Evolutionary conservation across 108 stramenopile genomes (phyloP), one percentile per base, ranked within the genome.

Genomic region (Aurantiochytrium sp.): DNA sequence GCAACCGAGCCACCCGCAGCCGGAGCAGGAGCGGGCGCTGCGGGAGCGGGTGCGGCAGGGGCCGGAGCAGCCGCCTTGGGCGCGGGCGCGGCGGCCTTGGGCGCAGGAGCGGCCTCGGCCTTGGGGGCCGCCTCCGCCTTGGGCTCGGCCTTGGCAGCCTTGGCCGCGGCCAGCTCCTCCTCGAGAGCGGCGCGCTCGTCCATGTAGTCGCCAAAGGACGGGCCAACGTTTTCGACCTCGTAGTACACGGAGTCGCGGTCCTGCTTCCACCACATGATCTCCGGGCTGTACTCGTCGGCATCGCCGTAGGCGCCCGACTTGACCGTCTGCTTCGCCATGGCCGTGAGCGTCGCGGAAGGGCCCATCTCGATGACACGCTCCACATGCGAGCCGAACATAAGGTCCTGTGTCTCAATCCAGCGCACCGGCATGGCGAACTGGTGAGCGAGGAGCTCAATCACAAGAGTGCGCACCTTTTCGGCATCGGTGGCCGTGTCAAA

Each of bases 351-450:
- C 25, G 76, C 73, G 88, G 89, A 19, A 5, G 89, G 76, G 25
- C 89, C 89, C 45, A 89, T 58, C 58, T 89, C 89, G 44, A 89
- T 42, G 4, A 89, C 44, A 5, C 49, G 28, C 12, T 64, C 25
- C 0, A 83, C 89, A 42, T 49, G 23, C 5, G 58, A 12, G 21
- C 25, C 23, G 58, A 89, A 89, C 28, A 89, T 51, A 43, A 88
- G 42, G 21, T 88, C 44, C 58, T 89, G 89, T 1, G 89, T 89
- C 25, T 87, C 29, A 35, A 89, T 89, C 89, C 89, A 89, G 21
- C 43, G 76, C 89, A 89, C 89, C 1, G 89, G 89, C 45, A 35
- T 88, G n/a, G 89, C 89, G 44, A 89, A 89, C 76, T 89, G 89
- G 76, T 88, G 87, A 42, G 89, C 89, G 25, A 89, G 88, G 21